Conservation (phyloP, 768 basidiomycete species). For the Panaeolus cyanescens region DNA sequence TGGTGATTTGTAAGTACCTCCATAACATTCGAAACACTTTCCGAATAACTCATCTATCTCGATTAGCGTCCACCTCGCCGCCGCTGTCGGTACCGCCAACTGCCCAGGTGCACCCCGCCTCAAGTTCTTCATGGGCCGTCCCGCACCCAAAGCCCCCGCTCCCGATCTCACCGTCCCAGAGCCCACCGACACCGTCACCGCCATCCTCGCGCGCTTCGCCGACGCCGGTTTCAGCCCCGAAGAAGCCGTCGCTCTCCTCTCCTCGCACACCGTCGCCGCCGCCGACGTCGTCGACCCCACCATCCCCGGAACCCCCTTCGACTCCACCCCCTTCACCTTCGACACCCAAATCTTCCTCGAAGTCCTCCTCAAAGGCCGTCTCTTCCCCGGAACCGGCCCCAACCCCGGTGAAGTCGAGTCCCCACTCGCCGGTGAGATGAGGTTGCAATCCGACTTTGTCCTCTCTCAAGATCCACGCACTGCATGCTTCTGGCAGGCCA, state of each 20-base stretch:
- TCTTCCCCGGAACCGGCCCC: conserved; percentile 19
- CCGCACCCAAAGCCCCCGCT: conserved; percentile 12
- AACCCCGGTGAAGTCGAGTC: conserved; percentile 23
- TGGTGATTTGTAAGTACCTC: conserved; percentile 46
- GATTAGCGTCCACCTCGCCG: conserved; percentile 8
- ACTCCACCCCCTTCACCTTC: conserved; percentile 24
- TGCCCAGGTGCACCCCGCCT: conserved; percentile 32
- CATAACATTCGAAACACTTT: conserved; percentile 6
- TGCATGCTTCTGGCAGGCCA: conserved; percentile 25
- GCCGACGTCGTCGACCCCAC: conserved; percentile 27
- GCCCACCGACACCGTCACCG: conserved; percentile 22
- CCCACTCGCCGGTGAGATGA: conserved; percentile 24
- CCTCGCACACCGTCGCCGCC: conserved; percentile 30
- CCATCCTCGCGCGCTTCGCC: conserved; percentile 26
- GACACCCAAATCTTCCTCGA: conserved; percentile 42
- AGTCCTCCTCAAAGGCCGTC: conserved; percentile 27
- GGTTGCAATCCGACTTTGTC: conserved; percentile 23
- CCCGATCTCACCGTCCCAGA: conserved; percentile 13
- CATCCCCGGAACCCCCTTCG: conserved; percentile 34
- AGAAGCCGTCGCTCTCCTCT: conserved; percentile 27
- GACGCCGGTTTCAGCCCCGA: conserved; percentile 28
- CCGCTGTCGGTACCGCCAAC: conserved; percentile 24
- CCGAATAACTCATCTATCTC: not conserved
- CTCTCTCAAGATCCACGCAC: conserved; percentile 23
- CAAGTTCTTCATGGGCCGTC: conserved; percentile 24